Evolutionary conservation across 2,329 filamentous ascomycete genomes (phyloP), one percentile per base, ranked within the genome.

Genomic region (Cryphonectria carpinicola): DNA sequence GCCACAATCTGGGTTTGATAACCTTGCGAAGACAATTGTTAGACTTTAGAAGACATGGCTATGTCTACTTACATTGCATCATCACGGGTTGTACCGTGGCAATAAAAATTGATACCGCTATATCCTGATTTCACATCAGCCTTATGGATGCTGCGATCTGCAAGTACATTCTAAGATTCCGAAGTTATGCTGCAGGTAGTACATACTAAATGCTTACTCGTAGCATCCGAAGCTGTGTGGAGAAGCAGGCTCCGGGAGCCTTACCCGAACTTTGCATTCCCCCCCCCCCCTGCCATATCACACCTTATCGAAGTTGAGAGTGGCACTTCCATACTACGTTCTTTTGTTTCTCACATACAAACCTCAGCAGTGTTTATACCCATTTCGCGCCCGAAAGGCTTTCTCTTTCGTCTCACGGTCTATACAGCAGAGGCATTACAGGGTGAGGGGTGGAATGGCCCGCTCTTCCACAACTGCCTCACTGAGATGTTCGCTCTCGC

Each of bases 1-100:
- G 25, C 25, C 54, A 28, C 54, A 19, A 19, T 19, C 17, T 32
- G 28, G 54, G 54, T 25, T 11, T 19, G 46, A 54, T 65, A 32
- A 32, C 28, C 52, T 65, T 25, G 25, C 22, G 4, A 49, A 37
- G 46, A 28, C 46, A 19, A 22, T 25, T 32, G 39, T 65, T 65
- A 65, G 64, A 65, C n/a, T 32, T 54, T 65, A 65, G 64, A 65
- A 37, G 46, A 28, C 64, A 65, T 54, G 64, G 22, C 64, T 54
- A 43, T 64, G 54, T 58, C 54, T 58, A 58, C 41, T 54, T 65
- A 65, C 11, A 65, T 32, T 65, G 64, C 64, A 65, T 65, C 35
- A 65, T 17, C 54, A 58, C 64, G 52, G 19, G 64, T 17, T 65
- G 64, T 35, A 37, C 64, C n/a, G 64, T 37, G 52, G 32, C 4